Evolutionary conservation across 2,329 filamentous ascomycete species (phyloP).

Genomic region (Neurospora sp.): DNA sequence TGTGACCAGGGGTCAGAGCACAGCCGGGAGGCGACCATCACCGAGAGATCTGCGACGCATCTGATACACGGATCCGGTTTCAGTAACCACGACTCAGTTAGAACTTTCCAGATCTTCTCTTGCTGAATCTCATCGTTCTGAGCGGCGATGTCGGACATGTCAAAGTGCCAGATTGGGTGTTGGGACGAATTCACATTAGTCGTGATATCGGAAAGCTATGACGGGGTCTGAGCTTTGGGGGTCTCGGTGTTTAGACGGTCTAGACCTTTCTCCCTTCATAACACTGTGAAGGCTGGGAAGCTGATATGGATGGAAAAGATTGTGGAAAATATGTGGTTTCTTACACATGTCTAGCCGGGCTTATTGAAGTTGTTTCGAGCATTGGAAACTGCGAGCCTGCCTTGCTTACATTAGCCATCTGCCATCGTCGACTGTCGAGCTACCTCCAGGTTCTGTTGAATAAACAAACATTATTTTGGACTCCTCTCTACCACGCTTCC

Average conservation of each 20-base stretch:
- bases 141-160: neutral
- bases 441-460: neutral
- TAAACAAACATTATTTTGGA: neutral
- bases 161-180: neutral
- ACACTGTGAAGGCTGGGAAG: neutral
- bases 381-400: neutral
- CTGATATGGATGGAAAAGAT: neutral
- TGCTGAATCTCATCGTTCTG: neutral
- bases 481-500: neutral
- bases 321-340: neutral
- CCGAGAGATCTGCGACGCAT: neutral
- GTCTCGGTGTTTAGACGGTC: neutral
- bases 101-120: neutral
- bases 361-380: neutral
- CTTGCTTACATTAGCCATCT: neutral
- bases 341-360: too few relatives aligned
- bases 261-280: neutral
- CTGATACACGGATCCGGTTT: neutral
- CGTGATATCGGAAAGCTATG: neutral
- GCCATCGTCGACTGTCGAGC: neutral
- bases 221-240: neutral
- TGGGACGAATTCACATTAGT: neutral
- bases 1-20: neutral
- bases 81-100: constrained; percentile 1
- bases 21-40: neutral